phyloP scores from a whole-genome alignment of 441 rosid genomes.

The Euphorbia corollata region DNA sequence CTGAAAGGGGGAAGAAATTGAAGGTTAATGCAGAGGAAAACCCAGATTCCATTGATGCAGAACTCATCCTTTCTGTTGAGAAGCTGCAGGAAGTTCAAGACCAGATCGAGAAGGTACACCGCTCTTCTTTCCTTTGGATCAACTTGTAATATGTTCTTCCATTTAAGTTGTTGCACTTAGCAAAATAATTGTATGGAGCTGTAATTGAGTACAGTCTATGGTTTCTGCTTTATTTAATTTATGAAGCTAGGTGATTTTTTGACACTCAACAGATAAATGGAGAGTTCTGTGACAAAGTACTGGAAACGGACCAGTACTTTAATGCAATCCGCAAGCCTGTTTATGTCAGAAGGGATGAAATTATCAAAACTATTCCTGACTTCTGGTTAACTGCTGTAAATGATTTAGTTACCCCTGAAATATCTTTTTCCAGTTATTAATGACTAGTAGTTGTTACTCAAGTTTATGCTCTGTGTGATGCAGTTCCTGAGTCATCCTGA shows the following conservation, averaged over 20 bases:
- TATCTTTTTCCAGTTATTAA: background rate
- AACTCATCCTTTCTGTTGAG: conserved; percentile 70
- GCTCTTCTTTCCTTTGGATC: background rate
- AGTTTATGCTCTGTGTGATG: conserved; percentile 11
- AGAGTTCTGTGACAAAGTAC: conserved; percentile 77
- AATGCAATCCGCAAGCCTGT: conserved; percentile 69
- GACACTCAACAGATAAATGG: conserved; percentile 51
- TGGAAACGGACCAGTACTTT: conserved; percentile 83
- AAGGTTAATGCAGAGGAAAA: conserved; percentile 44
- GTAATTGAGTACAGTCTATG: background rate
- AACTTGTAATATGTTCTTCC: background rate
- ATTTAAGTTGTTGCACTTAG: background rate
- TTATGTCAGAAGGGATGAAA: conserved; percentile 59
- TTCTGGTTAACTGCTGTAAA: conserved; percentile 91
- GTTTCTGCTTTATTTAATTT: background rate
- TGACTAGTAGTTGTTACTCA: conserved; percentile 2
- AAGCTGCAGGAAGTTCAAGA: conserved; percentile 91
- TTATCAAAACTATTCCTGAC: conserved; percentile 70
- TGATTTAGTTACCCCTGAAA: conserved; percentile 9
- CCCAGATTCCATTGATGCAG: conserved; percentile 41
- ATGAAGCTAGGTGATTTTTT: conserved; percentile 4
- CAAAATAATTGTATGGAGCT: background rate
- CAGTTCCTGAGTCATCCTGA: conserved; percentile 89
- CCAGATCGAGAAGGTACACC: conserved; percentile 74
- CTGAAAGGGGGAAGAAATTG: conserved; percentile 67